phyloP scores from a whole-genome alignment of 177 flowering plant species.

The Telopea speciosissima region DNA sequence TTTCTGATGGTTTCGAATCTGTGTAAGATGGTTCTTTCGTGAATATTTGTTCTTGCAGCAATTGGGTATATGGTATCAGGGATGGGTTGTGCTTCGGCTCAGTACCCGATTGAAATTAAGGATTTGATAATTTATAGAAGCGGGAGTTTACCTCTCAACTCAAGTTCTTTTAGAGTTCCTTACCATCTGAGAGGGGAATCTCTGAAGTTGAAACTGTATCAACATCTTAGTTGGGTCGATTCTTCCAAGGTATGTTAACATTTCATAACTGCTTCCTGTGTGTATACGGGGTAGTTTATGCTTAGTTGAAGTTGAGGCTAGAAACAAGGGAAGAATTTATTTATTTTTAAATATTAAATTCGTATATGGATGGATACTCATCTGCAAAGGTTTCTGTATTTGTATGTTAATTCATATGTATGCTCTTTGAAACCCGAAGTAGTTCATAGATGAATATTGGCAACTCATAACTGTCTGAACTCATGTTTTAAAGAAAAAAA shows the following conservation, averaged over 20 bases:
- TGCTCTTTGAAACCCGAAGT: no score
- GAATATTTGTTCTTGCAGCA: background rate
- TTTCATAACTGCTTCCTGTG: background rate
- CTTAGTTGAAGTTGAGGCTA: background rate
- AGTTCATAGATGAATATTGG: no score
- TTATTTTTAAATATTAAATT: no score
- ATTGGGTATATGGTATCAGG: slow-evolving; percentile 16
- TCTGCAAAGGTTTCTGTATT: no score
- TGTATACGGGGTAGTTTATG: no score
- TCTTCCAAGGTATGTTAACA: slow-evolving; percentile 21
- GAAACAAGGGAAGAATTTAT: background rate
- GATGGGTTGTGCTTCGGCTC: slow-evolving; percentile 21
- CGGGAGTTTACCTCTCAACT: slow-evolving; percentile 8
- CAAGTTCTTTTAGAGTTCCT: slow-evolving; percentile 7
- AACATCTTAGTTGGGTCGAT: slow-evolving; percentile 14
- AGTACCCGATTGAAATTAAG: slow-evolving; percentile 14
- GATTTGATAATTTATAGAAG: slow-evolving; percentile 8
- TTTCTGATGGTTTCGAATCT: background rate
- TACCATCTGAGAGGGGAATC: slow-evolving; percentile 10
- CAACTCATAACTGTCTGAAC: no score
- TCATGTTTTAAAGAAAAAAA: no score
- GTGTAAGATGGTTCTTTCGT: background rate
- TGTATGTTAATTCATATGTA: no score
- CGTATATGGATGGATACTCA: no score
- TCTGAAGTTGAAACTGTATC: slow-evolving; percentile 12